Base-by-base conservation (phyloP, 2,329 filamentous ascomycete genomes). In the Fusarium tjaetaba region DNA sequence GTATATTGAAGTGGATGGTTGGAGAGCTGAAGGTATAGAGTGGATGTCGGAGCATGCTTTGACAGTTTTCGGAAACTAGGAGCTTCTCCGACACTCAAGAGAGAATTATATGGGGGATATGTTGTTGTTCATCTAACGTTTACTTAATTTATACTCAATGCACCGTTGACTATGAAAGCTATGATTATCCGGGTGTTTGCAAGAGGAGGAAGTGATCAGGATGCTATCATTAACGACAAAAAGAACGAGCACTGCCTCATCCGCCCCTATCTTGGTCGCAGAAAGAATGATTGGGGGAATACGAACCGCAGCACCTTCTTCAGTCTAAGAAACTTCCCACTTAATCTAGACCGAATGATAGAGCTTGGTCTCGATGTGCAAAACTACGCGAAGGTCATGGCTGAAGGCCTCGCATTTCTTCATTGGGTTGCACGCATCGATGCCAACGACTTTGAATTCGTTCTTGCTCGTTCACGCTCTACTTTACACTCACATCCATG, bases 371-470 rank as follows among this genome's bases (percentile, higher is more conserved):
- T 89, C 0, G 70, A 81, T 2, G 30, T 61, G 7, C 43, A 43
- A 15, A 34, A 30, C 4, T 88, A 87, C 68, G 84, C 86, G 0
- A 60, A 61, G 3, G 78, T 79, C 1, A 88, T 90, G 83, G 88
- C 85, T 0, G 82, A 86, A 8, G 81, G 84, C 1, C 81, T 90
- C 0, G 87, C 88, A 0, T 79, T 86, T 6, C 78, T 90, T 57
- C 84, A 88, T 67, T 90, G 86, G 87, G 51, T 72, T 4, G 84
- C 81, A 0, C 68, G 79, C 16, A 75, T 88, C 1, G 87, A 90
- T 69, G 88, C 83, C 2, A 86, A 85, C 41, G 88, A 89, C 51
- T 82, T 90, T 5, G 87, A 90, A 55, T 90, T 89, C 71, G 88
- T 90, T 1, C 82, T 90, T 5, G 85, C 76, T 41, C 59, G 56